Evolutionary conservation across 352 stramenopile genomes (phyloP).

Genomic region (Phytophthora meadii): DNA sequence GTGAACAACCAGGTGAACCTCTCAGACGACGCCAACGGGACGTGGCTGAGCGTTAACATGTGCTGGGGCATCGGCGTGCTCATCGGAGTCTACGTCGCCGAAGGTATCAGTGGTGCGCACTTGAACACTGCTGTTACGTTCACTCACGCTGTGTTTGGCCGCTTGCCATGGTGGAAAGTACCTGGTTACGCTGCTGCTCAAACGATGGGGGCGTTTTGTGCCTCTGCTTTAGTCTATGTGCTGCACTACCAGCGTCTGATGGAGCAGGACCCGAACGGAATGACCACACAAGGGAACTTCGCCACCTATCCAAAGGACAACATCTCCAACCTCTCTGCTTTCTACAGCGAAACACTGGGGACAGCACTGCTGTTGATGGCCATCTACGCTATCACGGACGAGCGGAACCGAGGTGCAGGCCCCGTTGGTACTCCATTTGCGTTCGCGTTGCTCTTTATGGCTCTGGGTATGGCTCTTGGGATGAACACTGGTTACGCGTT

Average conservation of each 20-base stretch:
- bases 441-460: conserved; percentile 59
- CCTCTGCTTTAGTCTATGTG: conserved; percentile 45
- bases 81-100: conserved; percentile 55
- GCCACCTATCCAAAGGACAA: conserved; percentile 47
- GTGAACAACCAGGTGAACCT: conserved; percentile 61
- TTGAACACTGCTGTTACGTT: conserved; percentile 64
- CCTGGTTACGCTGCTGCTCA: conserved; percentile 47
- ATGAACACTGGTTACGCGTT: conserved; percentile 47
- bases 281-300: conserved; percentile 48
- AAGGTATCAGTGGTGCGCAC: conserved; percentile 56
- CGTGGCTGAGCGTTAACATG: conserved; percentile 66
- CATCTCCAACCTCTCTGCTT: conserved; percentile 53
- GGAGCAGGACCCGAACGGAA: conserved; percentile 45
- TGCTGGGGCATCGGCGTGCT: conserved; percentile 36
- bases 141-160: conserved; percentile 48
- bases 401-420: conserved; percentile 50
- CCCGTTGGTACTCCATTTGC: conserved; percentile 41
- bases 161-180: conserved; percentile 54
- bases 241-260: conserved; percentile 56
- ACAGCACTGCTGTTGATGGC: conserved; percentile 58
- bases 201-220: conserved; percentile 47
- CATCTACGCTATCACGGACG: conserved; percentile 59
- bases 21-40: conserved; percentile 53
- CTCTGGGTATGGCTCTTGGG: conserved; percentile 64
- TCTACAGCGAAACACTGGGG: conserved; percentile 60